Conservation (phyloP, 805 yeast genomes). For the Yarrowia sp. region DNA sequence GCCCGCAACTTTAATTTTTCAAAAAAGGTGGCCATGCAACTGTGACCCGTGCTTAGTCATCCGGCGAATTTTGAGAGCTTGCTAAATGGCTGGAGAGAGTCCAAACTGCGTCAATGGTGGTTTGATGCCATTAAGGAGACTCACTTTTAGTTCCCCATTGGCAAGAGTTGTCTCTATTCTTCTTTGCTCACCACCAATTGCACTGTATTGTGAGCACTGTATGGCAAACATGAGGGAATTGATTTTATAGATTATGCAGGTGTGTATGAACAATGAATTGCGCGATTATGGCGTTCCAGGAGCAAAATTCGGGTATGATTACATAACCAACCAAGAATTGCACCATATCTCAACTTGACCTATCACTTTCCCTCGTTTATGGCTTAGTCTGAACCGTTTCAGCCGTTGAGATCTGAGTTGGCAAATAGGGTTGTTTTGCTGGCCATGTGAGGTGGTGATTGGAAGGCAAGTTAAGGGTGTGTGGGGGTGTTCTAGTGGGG, state of each 20-base stretch:
- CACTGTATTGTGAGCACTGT: constrained; percentile 5
- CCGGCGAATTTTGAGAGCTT: too few relatives aligned
- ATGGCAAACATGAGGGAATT: constrained; percentile 13
- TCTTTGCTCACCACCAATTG: too few relatives aligned
- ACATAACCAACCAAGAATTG: too few relatives aligned
- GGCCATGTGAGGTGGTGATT: constrained; percentile 13
- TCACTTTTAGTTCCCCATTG: too few relatives aligned
- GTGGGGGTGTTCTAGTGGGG: neutral
- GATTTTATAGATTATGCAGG: constrained; percentile 25
- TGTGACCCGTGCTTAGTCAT: neutral
- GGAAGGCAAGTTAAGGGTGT: neutral
- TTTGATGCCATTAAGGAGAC: too few relatives aligned
- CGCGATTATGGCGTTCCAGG: neutral
- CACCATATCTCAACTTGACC: neutral
- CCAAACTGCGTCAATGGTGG: too few relatives aligned
- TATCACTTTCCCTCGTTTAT: neutral
- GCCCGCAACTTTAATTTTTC: constrained; percentile 29
- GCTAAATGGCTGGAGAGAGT: neutral
- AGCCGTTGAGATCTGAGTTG: constrained; percentile 27
- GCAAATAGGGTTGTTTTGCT: constrained; percentile 25
- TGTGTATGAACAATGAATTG: neutral
- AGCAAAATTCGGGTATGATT: too few relatives aligned
- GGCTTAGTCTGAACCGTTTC: constrained; percentile 11
- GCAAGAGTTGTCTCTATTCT: too few relatives aligned
- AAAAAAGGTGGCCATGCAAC: neutral